Evolutionary conservation across 2,329 filamentous ascomycete species (phyloP).

Genomic region (Neoascochyta sp.): DNA sequence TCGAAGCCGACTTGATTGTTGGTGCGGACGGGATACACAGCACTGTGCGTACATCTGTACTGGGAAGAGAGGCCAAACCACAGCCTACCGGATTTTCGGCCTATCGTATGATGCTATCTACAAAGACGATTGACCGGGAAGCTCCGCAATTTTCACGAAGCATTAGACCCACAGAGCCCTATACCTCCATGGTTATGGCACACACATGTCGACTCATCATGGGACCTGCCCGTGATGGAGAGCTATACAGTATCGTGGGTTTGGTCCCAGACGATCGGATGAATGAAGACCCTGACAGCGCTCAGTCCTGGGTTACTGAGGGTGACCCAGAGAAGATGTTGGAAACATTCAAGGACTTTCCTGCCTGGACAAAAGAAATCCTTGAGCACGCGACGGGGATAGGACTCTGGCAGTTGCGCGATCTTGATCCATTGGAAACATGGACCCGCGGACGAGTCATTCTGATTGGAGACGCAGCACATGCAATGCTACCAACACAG

Average conservation of each 20-base stretch:
- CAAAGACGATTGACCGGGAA: constrained; percentile 13
- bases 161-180: constrained; percentile 39
- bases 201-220: constrained; percentile 45
- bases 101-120: constrained; percentile 39
- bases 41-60: constrained; percentile 17
- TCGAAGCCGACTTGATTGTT: constrained; percentile 49
- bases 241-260: constrained; percentile 44
- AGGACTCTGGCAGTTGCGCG: constrained; percentile 47
- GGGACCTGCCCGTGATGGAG: constrained; percentile 44
- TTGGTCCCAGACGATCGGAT: constrained; percentile 46
- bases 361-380: constrained; percentile 38
- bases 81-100: constrained; percentile 40
- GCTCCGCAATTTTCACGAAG: constrained; percentile 21
- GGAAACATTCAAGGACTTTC: constrained; percentile 43
- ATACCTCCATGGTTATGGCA: constrained; percentile 48
- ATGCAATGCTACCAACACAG: constrained; percentile 52
- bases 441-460: constrained; percentile 50
- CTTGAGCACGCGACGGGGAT: constrained; percentile 35
- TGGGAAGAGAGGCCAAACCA: constrained; percentile 16
- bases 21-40: constrained; percentile 53
- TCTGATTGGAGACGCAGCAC: constrained; percentile 56
- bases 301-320: constrained; percentile 41
- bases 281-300: constrained; percentile 36
- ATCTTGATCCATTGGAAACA: constrained; percentile 41
- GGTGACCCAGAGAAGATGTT: constrained; percentile 39